These are phyloP conservation scores for Trichoderma parareesei DNA, from an alignment of 495 filamentous ascomycete species.

Conservation along the genomic window DNA sequence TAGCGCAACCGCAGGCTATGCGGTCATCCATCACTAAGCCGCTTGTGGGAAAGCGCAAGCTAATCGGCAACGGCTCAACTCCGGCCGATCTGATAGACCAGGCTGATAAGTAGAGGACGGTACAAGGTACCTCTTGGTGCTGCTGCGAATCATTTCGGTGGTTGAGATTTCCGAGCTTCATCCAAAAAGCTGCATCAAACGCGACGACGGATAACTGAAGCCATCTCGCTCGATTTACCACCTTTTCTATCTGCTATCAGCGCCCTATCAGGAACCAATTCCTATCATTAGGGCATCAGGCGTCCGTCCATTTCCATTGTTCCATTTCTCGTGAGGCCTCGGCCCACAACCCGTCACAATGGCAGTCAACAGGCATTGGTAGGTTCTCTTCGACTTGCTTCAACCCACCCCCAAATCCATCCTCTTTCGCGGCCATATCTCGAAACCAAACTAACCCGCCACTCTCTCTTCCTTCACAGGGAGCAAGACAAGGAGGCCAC, in stretches of 20 bases:
- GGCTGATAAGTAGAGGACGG: background rate
- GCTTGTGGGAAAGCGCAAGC: background rate
- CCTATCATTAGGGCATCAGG: background rate
- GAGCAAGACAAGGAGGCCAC: constrained; percentile 99
- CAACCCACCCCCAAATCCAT: background rate
- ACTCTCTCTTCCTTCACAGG: constrained; percentile 43
- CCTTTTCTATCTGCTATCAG: background rate
- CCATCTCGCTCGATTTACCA: background rate
- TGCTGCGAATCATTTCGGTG: background rate
- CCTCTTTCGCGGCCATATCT: background rate
- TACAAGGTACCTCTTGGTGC: background rate
- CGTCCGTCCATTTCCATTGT: background rate
- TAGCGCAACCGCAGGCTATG: background rate
- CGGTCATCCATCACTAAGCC: background rate
- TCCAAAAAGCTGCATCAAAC: background rate
- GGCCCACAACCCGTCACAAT: constrained; percentile 32
- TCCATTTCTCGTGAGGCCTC: background rate
- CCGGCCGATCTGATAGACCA: background rate
- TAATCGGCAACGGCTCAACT: constrained; percentile 1
- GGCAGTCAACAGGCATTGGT: constrained; percentile 71
- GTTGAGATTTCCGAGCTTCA: constrained; percentile 6
- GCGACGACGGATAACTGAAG: background rate
- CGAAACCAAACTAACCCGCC: background rate
- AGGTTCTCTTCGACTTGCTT: constrained; percentile 19
- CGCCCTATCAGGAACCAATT: background rate